These are phyloP conservation scores for Albatrellus sp. DNA, from an alignment of 1,284 basidiomycete genomes.

Conservation along the genomic window DNA sequence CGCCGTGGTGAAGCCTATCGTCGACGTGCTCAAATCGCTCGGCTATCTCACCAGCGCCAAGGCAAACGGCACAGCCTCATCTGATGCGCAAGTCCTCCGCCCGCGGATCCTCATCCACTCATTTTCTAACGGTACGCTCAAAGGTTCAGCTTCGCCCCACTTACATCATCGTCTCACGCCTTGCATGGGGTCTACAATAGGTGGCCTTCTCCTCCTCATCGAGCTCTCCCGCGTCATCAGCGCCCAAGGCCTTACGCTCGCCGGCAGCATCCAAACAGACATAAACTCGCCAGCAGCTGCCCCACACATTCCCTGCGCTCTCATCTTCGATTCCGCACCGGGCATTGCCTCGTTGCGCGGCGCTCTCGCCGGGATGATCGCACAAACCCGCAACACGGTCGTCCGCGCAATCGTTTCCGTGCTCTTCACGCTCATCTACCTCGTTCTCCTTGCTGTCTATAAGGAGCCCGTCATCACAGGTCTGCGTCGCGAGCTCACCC, in stretches of 20 bases:
- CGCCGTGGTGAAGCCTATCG: constrained; percentile 23
- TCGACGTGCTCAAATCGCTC: constrained; percentile 20
- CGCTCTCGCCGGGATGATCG: constrained; percentile 26
- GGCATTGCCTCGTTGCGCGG: constrained; percentile 20
- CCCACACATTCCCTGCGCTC: constrained; percentile 15
- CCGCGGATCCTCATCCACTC: constrained; percentile 32
- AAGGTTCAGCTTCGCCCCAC: not conserved
- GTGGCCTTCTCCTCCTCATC: constrained; percentile 30
- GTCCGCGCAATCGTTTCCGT: constrained; percentile 15
- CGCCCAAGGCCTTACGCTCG: constrained; percentile 6
- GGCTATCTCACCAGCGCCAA: not conserved
- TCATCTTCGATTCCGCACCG: constrained; percentile 43
- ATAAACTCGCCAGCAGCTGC: constrained; percentile 6
- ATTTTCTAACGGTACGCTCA: constrained; percentile 40
- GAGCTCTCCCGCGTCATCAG: constrained; percentile 19
- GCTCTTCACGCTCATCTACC: constrained; percentile 16
- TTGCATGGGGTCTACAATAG: constrained; percentile 18
- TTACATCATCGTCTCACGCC: too few species aligned
- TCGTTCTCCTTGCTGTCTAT: constrained; percentile 11
- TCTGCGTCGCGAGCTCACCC: constrained; percentile 21
- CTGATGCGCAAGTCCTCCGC: constrained; percentile 3
- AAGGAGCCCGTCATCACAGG: constrained; percentile 12
- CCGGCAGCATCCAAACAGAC: too few species aligned
- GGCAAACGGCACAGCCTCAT: constrained; percentile 1
- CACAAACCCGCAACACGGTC: constrained; percentile 24